phyloP scores from a whole-genome alignment of 352 stramenopile genomes.

The Pythium rishiriense region DNA sequence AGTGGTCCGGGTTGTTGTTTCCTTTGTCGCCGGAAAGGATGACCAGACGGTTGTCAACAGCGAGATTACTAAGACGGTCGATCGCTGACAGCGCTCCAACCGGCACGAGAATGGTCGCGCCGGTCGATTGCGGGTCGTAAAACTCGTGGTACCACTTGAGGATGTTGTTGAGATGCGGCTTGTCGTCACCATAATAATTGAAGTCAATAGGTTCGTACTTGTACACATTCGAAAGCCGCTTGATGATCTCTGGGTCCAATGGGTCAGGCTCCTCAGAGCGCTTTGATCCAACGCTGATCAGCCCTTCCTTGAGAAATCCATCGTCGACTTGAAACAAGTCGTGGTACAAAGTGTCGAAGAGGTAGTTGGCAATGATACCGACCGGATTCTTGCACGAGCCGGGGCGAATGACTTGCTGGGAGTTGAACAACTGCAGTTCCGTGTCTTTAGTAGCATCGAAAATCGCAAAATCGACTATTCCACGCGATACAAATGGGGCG shows the following conservation, averaged over 20 bases:
- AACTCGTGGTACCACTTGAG: conserved; percentile 91
- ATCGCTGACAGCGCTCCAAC: conserved; percentile 80
- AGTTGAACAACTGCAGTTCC: conserved; percentile 68
- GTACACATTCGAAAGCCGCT: conserved; percentile 89
- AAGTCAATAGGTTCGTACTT: conserved; percentile 83
- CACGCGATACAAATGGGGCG: conserved; percentile 79
- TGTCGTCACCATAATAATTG: conserved; percentile 77
- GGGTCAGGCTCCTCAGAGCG: conserved; percentile 67
- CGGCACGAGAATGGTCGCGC: conserved; percentile 88
- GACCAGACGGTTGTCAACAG: conserved; percentile 49
- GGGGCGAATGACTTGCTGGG: conserved; percentile 48
- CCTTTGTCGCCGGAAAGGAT: conserved; percentile 94
- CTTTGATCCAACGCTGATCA: conserved; percentile 88
- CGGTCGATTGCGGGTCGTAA: conserved; percentile 52
- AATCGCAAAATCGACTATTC: conserved; percentile 92
- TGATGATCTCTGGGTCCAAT: conserved; percentile 93
- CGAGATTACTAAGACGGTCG: conserved; percentile 25
- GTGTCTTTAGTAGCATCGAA: conserved; percentile 92
- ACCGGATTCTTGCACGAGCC: conserved; percentile 83
- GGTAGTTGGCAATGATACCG: conserved; percentile 92
- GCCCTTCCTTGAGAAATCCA: conserved; percentile 87
- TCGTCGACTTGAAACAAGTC: conserved; percentile 89
- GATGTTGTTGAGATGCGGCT: conserved; percentile 87
- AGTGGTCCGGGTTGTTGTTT: conserved; percentile 93
- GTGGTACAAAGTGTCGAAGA: conserved; percentile 94